phyloP scores from a whole-genome alignment of 495 filamentous ascomycete species.

The Hypoxylon crocopeplum region DNA sequence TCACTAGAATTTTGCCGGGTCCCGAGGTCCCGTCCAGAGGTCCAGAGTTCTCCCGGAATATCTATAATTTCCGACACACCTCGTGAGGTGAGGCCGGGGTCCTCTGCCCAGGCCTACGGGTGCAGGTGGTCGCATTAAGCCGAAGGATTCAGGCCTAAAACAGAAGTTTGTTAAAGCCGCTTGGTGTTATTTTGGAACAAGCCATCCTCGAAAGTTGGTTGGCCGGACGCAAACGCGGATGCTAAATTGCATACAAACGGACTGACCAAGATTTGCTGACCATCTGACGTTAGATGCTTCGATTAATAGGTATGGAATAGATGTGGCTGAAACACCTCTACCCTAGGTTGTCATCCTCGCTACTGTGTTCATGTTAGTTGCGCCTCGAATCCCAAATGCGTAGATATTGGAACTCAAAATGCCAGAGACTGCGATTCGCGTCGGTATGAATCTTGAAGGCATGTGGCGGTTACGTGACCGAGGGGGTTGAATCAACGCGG shows the following conservation, averaged over 20 bases:
- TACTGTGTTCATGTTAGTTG: slow-evolving; percentile 2
- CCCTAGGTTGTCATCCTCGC: background rate
- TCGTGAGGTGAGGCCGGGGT: too few species aligned
- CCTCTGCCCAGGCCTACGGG: too few species aligned
- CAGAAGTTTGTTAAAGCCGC: slow-evolving; percentile 5
- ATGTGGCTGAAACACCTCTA: slow-evolving; percentile 32
- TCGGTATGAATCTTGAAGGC: too few species aligned
- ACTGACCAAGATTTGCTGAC: slow-evolving; percentile 13
- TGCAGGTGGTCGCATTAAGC: background rate
- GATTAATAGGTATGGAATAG: slow-evolving; percentile 12
- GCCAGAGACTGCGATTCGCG: too few species aligned
- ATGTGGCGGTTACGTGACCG: too few species aligned
- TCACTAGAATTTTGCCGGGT: too few species aligned
- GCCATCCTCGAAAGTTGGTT: slow-evolving; percentile 15
- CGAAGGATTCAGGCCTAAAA: slow-evolving; percentile 6
- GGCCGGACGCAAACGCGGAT: background rate
- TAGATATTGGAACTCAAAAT: too few species aligned
- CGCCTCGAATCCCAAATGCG: slow-evolving; percentile 9
- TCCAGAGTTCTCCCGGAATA: slow-evolving; percentile 1
- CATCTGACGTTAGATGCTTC: slow-evolving; percentile 19
- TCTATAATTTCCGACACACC: slow-evolving; percentile 9
- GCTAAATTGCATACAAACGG: slow-evolving; percentile 9
- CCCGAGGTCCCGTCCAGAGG: too few species aligned
- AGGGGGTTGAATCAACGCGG: too few species aligned
- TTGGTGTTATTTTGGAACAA: slow-evolving; percentile 4